Evolutionary conservation across 208 protist genomes (phyloP).

Genomic region (Herpetomonas tarakana): DNA sequence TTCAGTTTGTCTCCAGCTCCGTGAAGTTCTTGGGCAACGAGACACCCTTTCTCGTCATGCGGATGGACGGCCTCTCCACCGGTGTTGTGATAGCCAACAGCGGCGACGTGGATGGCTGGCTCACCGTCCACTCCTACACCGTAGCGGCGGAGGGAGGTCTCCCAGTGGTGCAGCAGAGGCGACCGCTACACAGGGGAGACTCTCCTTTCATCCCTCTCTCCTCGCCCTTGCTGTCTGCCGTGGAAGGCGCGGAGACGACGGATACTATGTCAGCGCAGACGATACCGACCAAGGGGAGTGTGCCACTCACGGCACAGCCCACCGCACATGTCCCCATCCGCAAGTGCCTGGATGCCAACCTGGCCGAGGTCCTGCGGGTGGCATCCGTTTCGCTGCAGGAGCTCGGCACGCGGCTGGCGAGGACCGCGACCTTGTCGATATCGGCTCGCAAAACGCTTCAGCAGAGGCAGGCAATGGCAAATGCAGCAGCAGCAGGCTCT

Average conservation of each 20-base stretch:
- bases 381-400: not conserved
- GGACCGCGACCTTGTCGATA: not conserved
- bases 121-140: not conserved
- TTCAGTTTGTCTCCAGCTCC: conserved; percentile 6
- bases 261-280: not conserved
- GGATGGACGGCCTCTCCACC: not conserved
- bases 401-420: not conserved
- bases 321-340: not conserved
- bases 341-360: not conserved
- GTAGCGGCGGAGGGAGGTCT: not conserved
- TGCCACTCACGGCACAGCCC: not conserved
- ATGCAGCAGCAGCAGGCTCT: no score
- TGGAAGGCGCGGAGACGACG: not conserved
- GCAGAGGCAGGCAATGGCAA: not conserved
- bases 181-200: no score
- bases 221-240: no score
- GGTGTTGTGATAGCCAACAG: not conserved
- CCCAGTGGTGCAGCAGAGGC: not conserved
- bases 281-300: no score
- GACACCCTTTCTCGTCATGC: not conserved
- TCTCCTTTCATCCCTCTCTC: no score
- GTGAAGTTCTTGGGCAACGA: not conserved
- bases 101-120: not conserved
- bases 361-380: not conserved
- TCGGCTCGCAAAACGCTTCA: not conserved